Conservation (phyloP, 768 basidiomycete genomes). For the Russula vinacea region DNA sequence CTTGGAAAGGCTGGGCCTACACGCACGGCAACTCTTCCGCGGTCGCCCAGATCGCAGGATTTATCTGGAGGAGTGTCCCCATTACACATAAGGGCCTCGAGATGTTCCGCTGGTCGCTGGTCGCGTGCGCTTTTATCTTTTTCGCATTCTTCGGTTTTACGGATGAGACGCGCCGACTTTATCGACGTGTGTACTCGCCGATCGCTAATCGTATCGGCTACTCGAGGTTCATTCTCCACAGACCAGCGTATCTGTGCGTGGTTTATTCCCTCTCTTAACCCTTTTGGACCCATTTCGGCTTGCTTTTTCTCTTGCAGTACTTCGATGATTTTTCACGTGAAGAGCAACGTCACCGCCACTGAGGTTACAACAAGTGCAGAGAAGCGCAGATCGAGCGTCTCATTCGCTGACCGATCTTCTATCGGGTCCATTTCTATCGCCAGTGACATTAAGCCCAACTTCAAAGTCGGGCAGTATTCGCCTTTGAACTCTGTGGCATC, state of each 20-base stretch:
- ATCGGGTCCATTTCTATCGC: constrained; percentile 15
- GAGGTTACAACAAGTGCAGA: neutral
- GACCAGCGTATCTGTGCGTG: constrained; percentile 15
- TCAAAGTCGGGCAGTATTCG: constrained; percentile 4
- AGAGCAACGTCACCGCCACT: constrained; percentile 9
- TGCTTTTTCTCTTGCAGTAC: neutral
- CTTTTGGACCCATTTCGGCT: neutral
- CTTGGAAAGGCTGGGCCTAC: constrained; percentile 47
- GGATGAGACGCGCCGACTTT: neutral
- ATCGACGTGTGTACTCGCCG: neutral
- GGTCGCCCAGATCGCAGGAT: constrained; percentile 39
- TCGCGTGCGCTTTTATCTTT: neutral
- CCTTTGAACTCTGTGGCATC: constrained; percentile 2
- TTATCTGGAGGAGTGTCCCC: constrained; percentile 39
- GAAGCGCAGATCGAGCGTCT: constrained; percentile 5
- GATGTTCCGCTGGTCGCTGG: neutral
- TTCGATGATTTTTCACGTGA: constrained; percentile 8
- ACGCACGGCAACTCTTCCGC: constrained; percentile 49
- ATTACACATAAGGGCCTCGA: neutral
- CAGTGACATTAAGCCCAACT: constrained; percentile 2
- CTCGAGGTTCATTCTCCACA: constrained; percentile 6
- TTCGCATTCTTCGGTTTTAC: constrained; percentile 1
- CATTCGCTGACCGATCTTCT: constrained; percentile 20
- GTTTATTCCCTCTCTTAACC: neutral
- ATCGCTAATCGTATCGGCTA: constrained; percentile 32